phyloP scores from a whole-genome alignment of 345 rosid species.

The Eucalyptus tenuipes region DNA sequence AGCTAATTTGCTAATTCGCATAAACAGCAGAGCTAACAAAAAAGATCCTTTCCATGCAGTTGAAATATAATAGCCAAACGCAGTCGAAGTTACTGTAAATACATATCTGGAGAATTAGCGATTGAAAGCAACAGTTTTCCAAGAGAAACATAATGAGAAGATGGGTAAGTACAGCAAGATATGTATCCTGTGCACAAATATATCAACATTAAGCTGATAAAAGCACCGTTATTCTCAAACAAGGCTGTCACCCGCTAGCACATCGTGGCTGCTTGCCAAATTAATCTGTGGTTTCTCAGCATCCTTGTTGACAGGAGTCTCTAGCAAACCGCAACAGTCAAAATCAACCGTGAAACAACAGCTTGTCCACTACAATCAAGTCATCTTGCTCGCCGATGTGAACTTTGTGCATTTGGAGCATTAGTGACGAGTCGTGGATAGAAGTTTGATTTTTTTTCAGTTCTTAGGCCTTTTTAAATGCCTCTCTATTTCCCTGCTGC shows the following conservation, averaged over 20 bases:
- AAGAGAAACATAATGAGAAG: background rate
- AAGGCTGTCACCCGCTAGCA: background rate
- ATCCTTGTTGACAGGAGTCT: background rate
- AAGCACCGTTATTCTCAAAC: background rate
- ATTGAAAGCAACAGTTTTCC: background rate
- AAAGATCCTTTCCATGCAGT: background rate
- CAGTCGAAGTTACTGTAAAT: background rate
- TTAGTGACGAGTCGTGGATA: too few relatives aligned
- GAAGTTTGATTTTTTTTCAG: too few relatives aligned
- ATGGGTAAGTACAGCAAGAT: background rate
- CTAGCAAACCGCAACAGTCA: background rate
- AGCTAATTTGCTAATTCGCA: background rate
- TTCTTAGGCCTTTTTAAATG: too few relatives aligned
- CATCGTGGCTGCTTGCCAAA: background rate
- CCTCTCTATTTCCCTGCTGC: too few relatives aligned
- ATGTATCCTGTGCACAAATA: background rate
- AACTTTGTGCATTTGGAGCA: too few relatives aligned
- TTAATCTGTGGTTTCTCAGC: background rate
- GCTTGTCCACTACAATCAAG: conserved; percentile 28
- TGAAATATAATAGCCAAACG: background rate
- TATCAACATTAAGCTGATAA: background rate
- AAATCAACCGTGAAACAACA: background rate
- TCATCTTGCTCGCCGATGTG: conserved; percentile 1
- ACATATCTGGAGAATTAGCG: background rate
- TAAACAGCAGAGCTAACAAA: background rate